These are phyloP conservation scores for Brassica juncea DNA, from an alignment of 345 rosid species.

Conservation along the genomic window DNA sequence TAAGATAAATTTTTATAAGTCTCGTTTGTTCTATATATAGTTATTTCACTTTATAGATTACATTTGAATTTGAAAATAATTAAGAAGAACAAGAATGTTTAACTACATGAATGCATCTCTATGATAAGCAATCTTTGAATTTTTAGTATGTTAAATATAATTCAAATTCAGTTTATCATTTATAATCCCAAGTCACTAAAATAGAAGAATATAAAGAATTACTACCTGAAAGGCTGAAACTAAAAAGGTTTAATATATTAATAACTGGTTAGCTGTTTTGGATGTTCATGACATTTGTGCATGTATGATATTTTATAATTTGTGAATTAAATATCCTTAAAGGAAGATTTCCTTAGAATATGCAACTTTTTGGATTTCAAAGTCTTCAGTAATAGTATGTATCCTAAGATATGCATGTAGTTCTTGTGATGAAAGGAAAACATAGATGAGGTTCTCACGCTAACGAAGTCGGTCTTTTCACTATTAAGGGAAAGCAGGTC, in stretches of 20 bases:
- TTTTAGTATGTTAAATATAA: not conserved
- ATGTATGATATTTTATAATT: conserved; percentile 10
- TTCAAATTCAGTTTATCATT: not conserved
- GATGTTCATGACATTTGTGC: conserved; percentile 13
- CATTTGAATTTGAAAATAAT: not conserved
- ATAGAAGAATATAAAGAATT: not conserved
- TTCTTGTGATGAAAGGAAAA: not conserved
- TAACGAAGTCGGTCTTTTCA: not conserved
- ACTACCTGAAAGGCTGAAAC: not conserved
- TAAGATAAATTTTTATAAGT: not conserved
- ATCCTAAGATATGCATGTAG: not conserved
- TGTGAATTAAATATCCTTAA: not conserved
- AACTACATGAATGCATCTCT: not conserved
- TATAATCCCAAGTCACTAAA: not conserved
- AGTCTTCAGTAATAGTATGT: not conserved
- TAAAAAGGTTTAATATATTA: not conserved
- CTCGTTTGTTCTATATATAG: not conserved
- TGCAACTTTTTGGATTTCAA: conserved; percentile 23
- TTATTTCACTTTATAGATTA: not conserved
- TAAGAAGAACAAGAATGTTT: not conserved
- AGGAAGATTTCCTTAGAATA: conserved; percentile 21
- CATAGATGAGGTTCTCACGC: not conserved
- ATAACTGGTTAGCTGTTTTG: not conserved
- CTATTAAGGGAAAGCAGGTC: not conserved
- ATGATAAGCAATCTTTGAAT: not conserved